phyloP scores from a whole-genome alignment of 208 protist species.

The Herpetomonas samuelpessoai region DNA sequence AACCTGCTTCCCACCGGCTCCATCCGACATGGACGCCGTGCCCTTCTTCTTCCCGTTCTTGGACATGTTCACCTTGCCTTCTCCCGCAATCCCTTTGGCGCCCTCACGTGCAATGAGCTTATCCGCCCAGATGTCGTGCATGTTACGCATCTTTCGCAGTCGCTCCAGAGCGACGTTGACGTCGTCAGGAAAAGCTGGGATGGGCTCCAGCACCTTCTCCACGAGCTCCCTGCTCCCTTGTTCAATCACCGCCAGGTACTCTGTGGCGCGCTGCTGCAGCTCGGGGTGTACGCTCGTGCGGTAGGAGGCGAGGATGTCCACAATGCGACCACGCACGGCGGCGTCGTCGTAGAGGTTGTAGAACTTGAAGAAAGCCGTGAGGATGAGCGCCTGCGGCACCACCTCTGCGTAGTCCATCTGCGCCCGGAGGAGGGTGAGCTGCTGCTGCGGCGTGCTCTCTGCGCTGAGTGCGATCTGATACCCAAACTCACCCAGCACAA shows the following conservation, averaged over 20 bases:
- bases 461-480: conserved; percentile 95
- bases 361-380: conserved; percentile 96
- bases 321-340: conserved; percentile 62
- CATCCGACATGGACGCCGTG: neutral
- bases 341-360: conserved; percentile 93
- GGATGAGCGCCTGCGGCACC: conserved; percentile 88
- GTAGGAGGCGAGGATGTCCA: conserved; percentile 71
- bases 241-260: conserved; percentile 92
- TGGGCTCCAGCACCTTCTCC: conserved; percentile 62
- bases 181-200: conserved; percentile 60
- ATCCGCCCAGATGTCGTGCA: conserved; percentile 36
- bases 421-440: conserved; percentile 83
- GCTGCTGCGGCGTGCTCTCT: conserved; percentile 63
- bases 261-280: conserved; percentile 96
- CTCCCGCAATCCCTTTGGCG: conserved; percentile 8
- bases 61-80: conserved; percentile 5
- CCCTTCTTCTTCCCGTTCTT: conserved; percentile 5
- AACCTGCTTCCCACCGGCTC: neutral
- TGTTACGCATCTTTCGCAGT: conserved; percentile 20
- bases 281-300: conserved; percentile 89
- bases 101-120: conserved; percentile 32
- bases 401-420: conserved; percentile 65
- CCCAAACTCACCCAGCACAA: conserved; percentile 98
- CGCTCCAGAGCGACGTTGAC: conserved; percentile 35
- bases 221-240: conserved; percentile 56